Percentiles rank a stretch among this genome's conserved stretches.
phyloP scores from a whole-genome alignment of 2,329 filamentous ascomycete species.

The Ophiostoma sp. region DNA sequence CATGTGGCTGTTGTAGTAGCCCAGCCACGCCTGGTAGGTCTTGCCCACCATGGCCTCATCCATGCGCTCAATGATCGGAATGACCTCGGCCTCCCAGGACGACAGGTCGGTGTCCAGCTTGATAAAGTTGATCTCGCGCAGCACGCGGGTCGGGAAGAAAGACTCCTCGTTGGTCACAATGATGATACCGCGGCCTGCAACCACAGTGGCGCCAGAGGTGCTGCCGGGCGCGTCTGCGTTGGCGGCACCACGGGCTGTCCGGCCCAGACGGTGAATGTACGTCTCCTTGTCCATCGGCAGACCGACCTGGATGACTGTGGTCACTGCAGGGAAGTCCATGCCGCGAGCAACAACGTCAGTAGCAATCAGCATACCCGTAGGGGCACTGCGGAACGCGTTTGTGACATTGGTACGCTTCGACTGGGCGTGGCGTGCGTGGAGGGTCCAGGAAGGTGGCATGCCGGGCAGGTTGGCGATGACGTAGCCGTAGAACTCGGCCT shows the following conservation, averaged over 20 bases:
- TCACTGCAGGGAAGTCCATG: conserved; percentile 68
- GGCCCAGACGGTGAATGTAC: conserved; percentile 63
- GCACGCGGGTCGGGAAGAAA: conserved; percentile 45
- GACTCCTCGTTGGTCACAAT: conserved; percentile 50
- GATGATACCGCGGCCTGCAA: conserved; percentile 54
- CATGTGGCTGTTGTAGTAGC: conserved; percentile 49
- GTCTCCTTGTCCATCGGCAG: conserved; percentile 54
- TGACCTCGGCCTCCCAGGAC: conserved; percentile 35
- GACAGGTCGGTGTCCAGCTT: conserved; percentile 43
- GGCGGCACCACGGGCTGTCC: conserved; percentile 60
- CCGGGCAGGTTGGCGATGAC: conserved; percentile 39
- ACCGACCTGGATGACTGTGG: conserved; percentile 60
- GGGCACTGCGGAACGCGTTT: conserved; percentile 53
- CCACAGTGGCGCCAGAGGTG: conserved; percentile 45
- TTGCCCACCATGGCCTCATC: conserved; percentile 42
- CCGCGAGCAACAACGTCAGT: conserved; percentile 67
- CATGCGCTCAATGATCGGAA: conserved; percentile 39
- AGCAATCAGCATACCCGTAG: conserved; percentile 54
- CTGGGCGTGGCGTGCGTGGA: conserved; percentile 50
- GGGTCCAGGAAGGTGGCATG: conserved; percentile 40
- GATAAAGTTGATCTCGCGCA: conserved; percentile 51
- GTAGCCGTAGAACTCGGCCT: conserved; percentile 47
- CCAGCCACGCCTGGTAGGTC: conserved; percentile 54
- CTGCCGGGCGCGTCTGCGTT: conserved; percentile 58
- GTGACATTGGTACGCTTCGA: conserved; percentile 51